A percentile compares a stretch with the other conserved stretches of the same genome.
These are phyloP conservation scores for Trichoderma pleuroti DNA, from an alignment of 2,329 filamentous ascomycete species.

Conservation along the genomic window DNA sequence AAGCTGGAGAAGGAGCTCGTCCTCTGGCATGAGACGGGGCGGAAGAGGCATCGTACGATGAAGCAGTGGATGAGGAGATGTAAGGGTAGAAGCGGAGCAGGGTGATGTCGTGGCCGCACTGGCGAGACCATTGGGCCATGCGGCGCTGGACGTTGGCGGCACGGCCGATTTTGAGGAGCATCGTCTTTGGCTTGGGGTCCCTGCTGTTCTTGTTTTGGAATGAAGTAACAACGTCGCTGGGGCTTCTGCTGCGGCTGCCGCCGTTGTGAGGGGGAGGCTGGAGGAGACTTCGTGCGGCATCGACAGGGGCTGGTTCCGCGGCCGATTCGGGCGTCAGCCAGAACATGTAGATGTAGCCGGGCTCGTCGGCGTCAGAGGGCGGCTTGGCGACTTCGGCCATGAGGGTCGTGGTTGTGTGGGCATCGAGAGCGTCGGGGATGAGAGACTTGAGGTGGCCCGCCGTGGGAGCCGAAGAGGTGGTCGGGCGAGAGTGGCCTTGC, in stretches of 20 bases:
- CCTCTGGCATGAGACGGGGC: not conserved
- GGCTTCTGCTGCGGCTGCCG: slow-evolving; percentile 38
- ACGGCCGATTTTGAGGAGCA: slow-evolving; percentile 64
- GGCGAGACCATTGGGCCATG: slow-evolving; percentile 87
- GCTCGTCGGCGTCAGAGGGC: slow-evolving; percentile 63
- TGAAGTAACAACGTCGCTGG: slow-evolving; percentile 53
- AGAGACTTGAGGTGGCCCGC: slow-evolving; percentile 41
- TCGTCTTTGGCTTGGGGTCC: slow-evolving; percentile 50
- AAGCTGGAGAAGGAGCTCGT: slow-evolving; percentile 35
- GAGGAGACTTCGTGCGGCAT: slow-evolving; percentile 58
- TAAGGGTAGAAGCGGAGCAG: slow-evolving; percentile 93
- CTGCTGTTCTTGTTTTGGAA: slow-evolving; percentile 31
- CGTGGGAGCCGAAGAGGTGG: slow-evolving; percentile 33
- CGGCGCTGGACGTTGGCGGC: slow-evolving; percentile 83
- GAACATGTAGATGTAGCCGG: slow-evolving; percentile 98
- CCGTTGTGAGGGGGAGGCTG: slow-evolving; percentile 40
- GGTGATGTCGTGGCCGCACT: slow-evolving; percentile 86
- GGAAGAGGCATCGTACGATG: slow-evolving; percentile 27
- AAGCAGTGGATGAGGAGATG: slow-evolving; percentile 45
- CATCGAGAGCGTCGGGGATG: slow-evolving; percentile 65
- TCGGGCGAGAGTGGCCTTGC: slow-evolving; percentile 25
- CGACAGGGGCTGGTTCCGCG: slow-evolving; percentile 51
- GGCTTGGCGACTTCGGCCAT: slow-evolving; percentile 74
- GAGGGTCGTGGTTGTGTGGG: slow-evolving; percentile 65
- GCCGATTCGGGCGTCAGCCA: slow-evolving; percentile 73